Base-by-base conservation (phyloP, 169 alveolate genomes). In the Blepharisma undulans region DNA sequence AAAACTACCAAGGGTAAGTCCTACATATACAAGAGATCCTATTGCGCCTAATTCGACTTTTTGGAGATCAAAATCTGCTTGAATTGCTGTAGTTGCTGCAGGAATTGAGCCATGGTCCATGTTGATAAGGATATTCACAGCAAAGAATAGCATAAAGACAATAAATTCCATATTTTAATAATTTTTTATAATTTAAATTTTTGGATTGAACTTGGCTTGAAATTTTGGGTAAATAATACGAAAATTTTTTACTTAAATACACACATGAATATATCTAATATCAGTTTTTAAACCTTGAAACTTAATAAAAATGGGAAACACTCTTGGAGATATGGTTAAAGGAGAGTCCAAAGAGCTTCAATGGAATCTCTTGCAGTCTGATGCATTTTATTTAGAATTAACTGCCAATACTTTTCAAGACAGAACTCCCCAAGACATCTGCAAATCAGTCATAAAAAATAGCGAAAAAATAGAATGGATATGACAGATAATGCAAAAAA, bases 51-150 rank as follows among this genome's bases (percentile, higher is more conserved):
- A 36, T 87, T 94, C 91, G 18, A 92, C 25, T 82, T 94, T 92
- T 30, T 86, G 84, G 32, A 96, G 66, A 27, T 88, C 36, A 60
- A 93, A 85, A 48, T 93, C 96, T 72, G 81, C 77, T 88, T 92
- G 92, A 27, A 96, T 79, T 48, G 91, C 94, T 34, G 76, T 80
- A 4, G 96, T 93, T 16, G 95, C 94, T 29, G 97, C 98, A 7
- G 98, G 98, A 32, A 96, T 91, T 18, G 95, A 92, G 0, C 98
- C 98, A 84, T 94, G 96, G 59, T 96, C 98, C 59, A 94, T 89
- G 91, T 96, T 96, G 30, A 96, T 91, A 33, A 94, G 59, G 32
- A 93, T 76, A 84, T 93, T 94, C 27, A 90, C 78, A 16, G 84
- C 12, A 74, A 90, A 61, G 29, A 94, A 82, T 84, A 94, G 71